These are phyloP conservation scores for Protoeuglena noctilucae DNA, from an alignment of 139 green algal species.

Conservation along the genomic window DNA sequence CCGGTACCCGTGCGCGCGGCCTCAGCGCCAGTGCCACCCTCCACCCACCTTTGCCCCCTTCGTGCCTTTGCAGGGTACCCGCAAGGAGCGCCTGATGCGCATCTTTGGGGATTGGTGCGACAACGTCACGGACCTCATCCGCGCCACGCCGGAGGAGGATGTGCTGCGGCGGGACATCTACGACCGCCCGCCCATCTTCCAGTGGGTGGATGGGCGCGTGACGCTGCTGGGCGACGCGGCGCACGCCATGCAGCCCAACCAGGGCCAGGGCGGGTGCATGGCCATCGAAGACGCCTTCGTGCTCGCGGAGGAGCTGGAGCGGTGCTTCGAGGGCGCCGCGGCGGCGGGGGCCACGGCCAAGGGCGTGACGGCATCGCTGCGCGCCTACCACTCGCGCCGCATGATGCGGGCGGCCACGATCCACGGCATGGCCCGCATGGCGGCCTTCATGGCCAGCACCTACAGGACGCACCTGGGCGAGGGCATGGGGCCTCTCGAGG, in stretches of 20 bases:
- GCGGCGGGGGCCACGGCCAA: background rate
- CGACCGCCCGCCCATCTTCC: conserved; percentile 22
- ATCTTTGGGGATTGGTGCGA: conserved; percentile 22
- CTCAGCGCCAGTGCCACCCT: no score
- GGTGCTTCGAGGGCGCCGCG: background rate
- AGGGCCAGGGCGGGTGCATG: conserved; percentile 37
- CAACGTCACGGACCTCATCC: conserved; percentile 20
- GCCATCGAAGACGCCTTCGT: conserved; percentile 33
- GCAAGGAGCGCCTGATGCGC: conserved; percentile 17
- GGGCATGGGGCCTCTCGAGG: conserved; percentile 8
- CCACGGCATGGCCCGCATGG: conserved; percentile 27
- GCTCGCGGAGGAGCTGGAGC: conserved; percentile 21
- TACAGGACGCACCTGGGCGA: conserved; percentile 30
- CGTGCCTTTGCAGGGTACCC: no score
- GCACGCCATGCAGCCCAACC: conserved; percentile 42
- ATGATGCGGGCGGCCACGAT: conserved; percentile 20
- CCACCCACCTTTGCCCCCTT: no score
- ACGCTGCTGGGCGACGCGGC: conserved; percentile 30
- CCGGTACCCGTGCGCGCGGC: no score
- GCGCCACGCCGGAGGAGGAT: conserved; percentile 21
- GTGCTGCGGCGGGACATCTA: conserved; percentile 34
- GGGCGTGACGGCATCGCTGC: conserved; percentile 8
- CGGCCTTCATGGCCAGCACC: conserved; percentile 27
- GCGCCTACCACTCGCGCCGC: conserved; percentile 17
- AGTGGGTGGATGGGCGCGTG: conserved; percentile 25